phyloP scores from a whole-genome alignment of 2,329 filamentous ascomycete species.

The Coniochaeta sp. region DNA sequence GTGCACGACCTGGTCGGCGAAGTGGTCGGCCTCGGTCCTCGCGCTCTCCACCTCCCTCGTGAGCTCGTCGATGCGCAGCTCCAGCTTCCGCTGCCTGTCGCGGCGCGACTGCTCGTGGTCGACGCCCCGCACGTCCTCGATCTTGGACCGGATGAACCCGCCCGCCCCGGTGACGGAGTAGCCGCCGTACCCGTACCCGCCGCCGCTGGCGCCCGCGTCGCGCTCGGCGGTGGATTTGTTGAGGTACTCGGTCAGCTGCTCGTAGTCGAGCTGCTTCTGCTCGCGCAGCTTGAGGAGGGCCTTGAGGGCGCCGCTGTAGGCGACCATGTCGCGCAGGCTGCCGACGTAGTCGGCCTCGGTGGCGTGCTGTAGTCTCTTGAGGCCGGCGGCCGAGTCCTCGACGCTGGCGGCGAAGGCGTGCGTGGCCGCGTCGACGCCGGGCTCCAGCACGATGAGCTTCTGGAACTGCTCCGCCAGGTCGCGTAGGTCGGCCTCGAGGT shows the following conservation, averaged over 20 bases:
- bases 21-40: slow-evolving; percentile 80
- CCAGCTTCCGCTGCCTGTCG: slow-evolving; percentile 81
- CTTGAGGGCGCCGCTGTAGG: slow-evolving; percentile 84
- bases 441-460: slow-evolving; percentile 82
- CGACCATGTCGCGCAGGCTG: slow-evolving; percentile 88
- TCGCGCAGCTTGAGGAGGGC: slow-evolving; percentile 85
- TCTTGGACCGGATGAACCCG: slow-evolving; percentile 84
- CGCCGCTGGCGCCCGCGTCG: slow-evolving; percentile 51
- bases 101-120: slow-evolving; percentile 89
- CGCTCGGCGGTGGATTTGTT: slow-evolving; percentile 84
- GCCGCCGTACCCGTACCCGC: slow-evolving; percentile 20
- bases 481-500: slow-evolving; percentile 80
- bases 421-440: slow-evolving; percentile 73
- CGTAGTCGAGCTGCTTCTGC: slow-evolving; percentile 96
- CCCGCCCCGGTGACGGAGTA: slow-evolving; percentile 61
- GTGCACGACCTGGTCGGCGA: slow-evolving; percentile 91
- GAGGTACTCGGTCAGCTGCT: slow-evolving; percentile 91
- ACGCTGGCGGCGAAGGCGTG: slow-evolving; percentile 83
- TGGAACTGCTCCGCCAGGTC: slow-evolving; percentile 94
- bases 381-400: slow-evolving; percentile 71
- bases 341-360: slow-evolving; percentile 96
- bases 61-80: slow-evolving; percentile 86
- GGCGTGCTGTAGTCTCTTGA: slow-evolving; percentile 76
- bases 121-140: slow-evolving; percentile 93
- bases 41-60: slow-evolving; percentile 84